These are phyloP conservation scores for Aphelidium insulamus DNA, from an alignment of 371 early-diverging fungal species.

Conservation along the genomic window DNA sequence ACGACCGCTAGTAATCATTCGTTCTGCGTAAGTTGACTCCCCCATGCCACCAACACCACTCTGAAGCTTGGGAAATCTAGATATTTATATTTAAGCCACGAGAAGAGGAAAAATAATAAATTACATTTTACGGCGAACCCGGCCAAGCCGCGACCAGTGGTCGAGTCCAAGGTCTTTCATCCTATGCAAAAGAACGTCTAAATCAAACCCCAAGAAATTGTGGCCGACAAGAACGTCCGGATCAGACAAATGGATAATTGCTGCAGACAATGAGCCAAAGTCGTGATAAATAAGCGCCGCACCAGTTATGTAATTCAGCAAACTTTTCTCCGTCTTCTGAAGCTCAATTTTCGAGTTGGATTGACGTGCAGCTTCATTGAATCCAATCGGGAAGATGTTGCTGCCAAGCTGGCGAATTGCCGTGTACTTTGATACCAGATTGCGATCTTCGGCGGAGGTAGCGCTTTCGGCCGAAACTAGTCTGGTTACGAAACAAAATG, in stretches of 20 bases:
- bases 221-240: conserved; percentile 94
- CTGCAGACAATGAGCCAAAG: conserved; percentile 7
- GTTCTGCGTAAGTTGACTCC: conserved; percentile 31
- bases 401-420: conserved; percentile 38
- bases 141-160: conserved; percentile 58
- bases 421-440: conserved; percentile 21
- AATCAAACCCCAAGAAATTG: conserved; percentile 78
- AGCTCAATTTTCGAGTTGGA: conserved; percentile 21
- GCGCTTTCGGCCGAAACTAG: too few relatives aligned
- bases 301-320: conserved; percentile 44
- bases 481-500: too few relatives aligned
- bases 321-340: conserved; percentile 25
- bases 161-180: conserved; percentile 53
- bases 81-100: neutral
- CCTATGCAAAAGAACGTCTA: conserved; percentile 79
- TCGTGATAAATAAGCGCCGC: neutral
- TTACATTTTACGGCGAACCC: conserved; percentile 52
- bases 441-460: too few relatives aligned
- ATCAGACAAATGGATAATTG: conserved; percentile 46
- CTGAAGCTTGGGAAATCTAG: conserved; percentile 40
- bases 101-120: conserved; percentile 2
- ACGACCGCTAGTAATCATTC: conserved; percentile 61
- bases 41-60: conserved; percentile 59
- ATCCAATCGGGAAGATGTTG: conserved; percentile 32
- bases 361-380: conserved; percentile 18